A percentile compares a stretch with the other conserved stretches of the same genome.
Evolutionary conservation across 352 stramenopile species (phyloP).

Genomic region (Phytophthora citrophthora): DNA sequence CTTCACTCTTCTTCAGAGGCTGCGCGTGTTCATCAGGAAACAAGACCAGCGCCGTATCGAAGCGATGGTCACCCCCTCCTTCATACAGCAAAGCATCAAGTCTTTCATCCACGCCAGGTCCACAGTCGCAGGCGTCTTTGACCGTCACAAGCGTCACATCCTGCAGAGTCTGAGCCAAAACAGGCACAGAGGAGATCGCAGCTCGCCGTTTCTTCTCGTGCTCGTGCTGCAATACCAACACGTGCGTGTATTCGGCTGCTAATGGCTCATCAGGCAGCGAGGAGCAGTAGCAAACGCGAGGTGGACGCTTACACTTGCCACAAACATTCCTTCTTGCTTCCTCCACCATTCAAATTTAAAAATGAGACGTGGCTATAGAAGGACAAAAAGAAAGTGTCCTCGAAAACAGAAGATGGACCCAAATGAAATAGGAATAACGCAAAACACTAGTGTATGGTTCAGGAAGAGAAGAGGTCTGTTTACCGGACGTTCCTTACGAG

Average conservation of each 20-base stretch:
- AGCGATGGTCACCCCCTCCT: conserved; percentile 10
- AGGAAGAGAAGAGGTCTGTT: conserved; percentile 38
- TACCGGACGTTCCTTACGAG: conserved; percentile 32
- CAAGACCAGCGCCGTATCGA: conserved; percentile 42
- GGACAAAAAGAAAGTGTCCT: no score
- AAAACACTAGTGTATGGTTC: conserved; percentile 26
- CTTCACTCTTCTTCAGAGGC: conserved; percentile 14
- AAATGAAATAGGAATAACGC: no score
- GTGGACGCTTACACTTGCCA: conserved; percentile 48
- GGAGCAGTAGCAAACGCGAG: conserved; percentile 65
- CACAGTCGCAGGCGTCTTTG: conserved; percentile 33
- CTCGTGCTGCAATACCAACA: conserved; percentile 70
- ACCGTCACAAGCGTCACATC: conserved; percentile 48
- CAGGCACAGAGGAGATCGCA: conserved; percentile 72
- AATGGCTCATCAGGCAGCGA: conserved; percentile 41
- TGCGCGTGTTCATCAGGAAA: conserved; percentile 54
- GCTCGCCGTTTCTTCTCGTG: conserved; percentile 61
- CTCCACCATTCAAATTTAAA: conserved; percentile 21
- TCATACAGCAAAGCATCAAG: conserved; percentile 48
- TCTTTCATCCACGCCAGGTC: conserved; percentile 15
- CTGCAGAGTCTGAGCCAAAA: conserved; percentile 59
- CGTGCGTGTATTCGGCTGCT: conserved; percentile 37
- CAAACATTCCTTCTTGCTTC: conserved; percentile 40
- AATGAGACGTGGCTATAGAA: no score
- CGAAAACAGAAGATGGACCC: no score